These are phyloP conservation scores for Apocynum venetum DNA, from an alignment of 257 asterid genomes.

Conservation along the genomic window DNA sequence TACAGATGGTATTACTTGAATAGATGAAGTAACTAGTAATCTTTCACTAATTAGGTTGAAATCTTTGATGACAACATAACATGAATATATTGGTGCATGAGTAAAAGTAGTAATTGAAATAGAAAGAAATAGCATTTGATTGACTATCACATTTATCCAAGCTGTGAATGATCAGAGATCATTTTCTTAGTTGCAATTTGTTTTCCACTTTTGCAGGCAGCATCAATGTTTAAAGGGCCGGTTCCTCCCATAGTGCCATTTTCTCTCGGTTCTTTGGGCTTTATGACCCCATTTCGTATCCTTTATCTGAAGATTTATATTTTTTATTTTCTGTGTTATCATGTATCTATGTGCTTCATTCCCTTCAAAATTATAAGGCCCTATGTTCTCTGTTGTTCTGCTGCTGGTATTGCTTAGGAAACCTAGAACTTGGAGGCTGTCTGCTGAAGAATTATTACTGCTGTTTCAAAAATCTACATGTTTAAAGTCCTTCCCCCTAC, in stretches of 20 bases:
- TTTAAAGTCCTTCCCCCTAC: neutral
- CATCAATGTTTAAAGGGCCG: conserved; percentile 97
- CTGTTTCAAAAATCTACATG: neutral
- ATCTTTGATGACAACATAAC: neutral
- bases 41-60: neutral
- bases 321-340: neutral
- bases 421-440: neutral
- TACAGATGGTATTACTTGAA: neutral
- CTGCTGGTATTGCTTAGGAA: neutral
- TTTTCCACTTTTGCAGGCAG: conserved; percentile 65
- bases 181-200: neutral
- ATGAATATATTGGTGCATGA: neutral
- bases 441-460: neutral
- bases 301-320: conserved; percentile 19
- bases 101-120: neutral
- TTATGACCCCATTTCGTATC: conserved; percentile 99
- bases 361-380: neutral
- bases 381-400: neutral
- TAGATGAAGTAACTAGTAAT: neutral
- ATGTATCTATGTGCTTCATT: neutral
- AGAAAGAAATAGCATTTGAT: neutral
- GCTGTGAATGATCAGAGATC: neutral
- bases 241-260: conserved; percentile 97
- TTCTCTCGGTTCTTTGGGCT: conserved; percentile 97
- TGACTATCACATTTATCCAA: neutral